phyloP scores from a whole-genome alignment of 106 monocot species.

The Platanthera zijinensis region DNA sequence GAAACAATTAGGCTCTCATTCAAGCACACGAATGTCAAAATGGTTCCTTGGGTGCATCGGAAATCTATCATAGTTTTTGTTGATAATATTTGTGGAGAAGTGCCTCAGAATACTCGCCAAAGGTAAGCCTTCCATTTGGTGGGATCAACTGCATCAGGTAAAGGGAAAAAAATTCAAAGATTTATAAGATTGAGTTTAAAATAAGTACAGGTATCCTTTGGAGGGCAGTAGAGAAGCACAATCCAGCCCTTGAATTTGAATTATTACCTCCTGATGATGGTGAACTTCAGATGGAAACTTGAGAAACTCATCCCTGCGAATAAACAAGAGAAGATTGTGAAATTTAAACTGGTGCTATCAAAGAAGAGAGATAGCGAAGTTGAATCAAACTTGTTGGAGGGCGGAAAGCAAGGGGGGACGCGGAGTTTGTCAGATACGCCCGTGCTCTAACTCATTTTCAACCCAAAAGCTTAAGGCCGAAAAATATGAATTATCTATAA shows the following conservation, averaged over 20 bases:
- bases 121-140: constrained; percentile 59
- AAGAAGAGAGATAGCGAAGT: too few species aligned
- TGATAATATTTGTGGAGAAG: constrained; percentile 64
- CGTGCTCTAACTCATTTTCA: too few species aligned
- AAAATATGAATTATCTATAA: too few species aligned
- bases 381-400: too few species aligned
- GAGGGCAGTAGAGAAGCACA: background rate
- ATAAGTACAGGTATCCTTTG: background rate
- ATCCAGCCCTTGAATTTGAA: background rate
- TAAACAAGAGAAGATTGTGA: background rate
- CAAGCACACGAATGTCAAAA: too few species aligned
- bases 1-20: too few species aligned
- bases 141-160: constrained; percentile 41
- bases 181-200: background rate
- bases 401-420: too few species aligned
- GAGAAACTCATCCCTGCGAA: constrained; percentile 46
- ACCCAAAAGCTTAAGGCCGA: too few species aligned
- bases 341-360: background rate
- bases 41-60: too few species aligned
- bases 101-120: constrained; percentile 79
- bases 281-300: constrained; percentile 26
- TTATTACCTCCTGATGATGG: constrained; percentile 40
- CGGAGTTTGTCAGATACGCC: too few species aligned
- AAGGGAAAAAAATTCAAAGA: background rate
- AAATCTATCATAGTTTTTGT: background rate